Percentiles rank a stretch among this genome's conserved stretches.
phyloP scores from a whole-genome alignment of 768 basidiomycete genomes.

The Boletus bicolor region DNA sequence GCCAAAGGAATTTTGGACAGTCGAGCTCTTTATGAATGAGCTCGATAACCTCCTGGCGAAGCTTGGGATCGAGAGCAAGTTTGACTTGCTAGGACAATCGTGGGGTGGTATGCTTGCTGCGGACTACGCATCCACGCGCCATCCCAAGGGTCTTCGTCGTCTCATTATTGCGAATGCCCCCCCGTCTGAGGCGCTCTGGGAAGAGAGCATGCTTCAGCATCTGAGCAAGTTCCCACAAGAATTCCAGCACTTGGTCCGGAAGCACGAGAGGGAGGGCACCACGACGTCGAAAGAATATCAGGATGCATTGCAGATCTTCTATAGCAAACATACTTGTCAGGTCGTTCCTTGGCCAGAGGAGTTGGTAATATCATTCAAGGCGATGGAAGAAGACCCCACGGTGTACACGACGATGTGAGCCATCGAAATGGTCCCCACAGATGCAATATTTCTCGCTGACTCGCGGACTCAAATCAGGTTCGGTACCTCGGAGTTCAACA shows the following conservation, averaged over 20 bases:
- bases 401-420: constrained; percentile 34
- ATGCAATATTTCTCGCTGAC: background rate
- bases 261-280: constrained; percentile 33
- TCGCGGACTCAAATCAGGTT: background rate
- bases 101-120: constrained; percentile 53
- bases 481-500: constrained; percentile 31
- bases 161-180: constrained; percentile 34
- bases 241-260: constrained; percentile 23
- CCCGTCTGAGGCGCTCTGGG: constrained; percentile 27
- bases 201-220: constrained; percentile 18
- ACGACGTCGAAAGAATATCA: constrained; percentile 31
- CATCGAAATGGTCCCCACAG: rapidly evolving
- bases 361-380: constrained; percentile 22
- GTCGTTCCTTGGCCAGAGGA: constrained; percentile 33
- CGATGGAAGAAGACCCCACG: constrained; percentile 29
- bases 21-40: constrained; percentile 50
- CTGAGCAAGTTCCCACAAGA: constrained; percentile 27
- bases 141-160: constrained; percentile 38
- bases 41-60: constrained; percentile 45
- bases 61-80: constrained; percentile 39
- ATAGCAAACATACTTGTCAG: constrained; percentile 32
- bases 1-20: constrained; percentile 39
- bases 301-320: constrained; percentile 26
- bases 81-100: constrained; percentile 49
- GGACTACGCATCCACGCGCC: constrained; percentile 36